These are phyloP conservation scores for Pythium biforme DNA, from an alignment of 352 stramenopile species.

Conservation along the genomic window DNA sequence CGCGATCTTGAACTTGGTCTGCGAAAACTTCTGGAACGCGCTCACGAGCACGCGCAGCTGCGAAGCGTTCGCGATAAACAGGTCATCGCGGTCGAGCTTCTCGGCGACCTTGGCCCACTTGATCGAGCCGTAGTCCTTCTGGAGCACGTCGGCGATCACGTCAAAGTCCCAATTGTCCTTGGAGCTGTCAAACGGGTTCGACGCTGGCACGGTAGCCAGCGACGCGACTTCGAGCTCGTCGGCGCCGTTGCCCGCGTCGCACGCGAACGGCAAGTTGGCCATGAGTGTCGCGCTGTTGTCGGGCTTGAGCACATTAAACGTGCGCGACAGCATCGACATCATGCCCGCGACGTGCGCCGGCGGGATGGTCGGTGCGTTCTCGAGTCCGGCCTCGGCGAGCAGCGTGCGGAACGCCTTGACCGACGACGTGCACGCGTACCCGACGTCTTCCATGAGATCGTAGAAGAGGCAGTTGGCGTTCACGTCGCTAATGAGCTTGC, in stretches of 20 bases:
- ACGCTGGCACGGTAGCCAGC: slow-evolving; percentile 27
- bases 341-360: slow-evolving; percentile 86
- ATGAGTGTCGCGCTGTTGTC: slow-evolving; percentile 76
- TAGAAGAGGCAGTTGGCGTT: slow-evolving; percentile 83
- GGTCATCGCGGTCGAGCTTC: slow-evolving; percentile 79
- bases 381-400: slow-evolving; percentile 76
- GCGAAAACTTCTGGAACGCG: slow-evolving; percentile 79
- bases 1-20: slow-evolving; percentile 76
- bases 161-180: slow-evolving; percentile 81
- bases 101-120: slow-evolving; percentile 86
- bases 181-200: slow-evolving; percentile 31
- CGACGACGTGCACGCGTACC: slow-evolving; percentile 80
- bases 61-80: slow-evolving; percentile 56
- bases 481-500: slow-evolving; percentile 80
- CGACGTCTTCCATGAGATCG: slow-evolving; percentile 90
- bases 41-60: slow-evolving; percentile 75
- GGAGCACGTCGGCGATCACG: slow-evolving; percentile 82
- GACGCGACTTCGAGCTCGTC: slow-evolving; percentile 27
- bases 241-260: slow-evolving; percentile 36
- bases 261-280: slow-evolving; percentile 79
- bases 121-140: slow-evolving; percentile 83
- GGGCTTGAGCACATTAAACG: slow-evolving; percentile 63
- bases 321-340: slow-evolving; percentile 85
- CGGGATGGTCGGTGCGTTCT: slow-evolving; percentile 79
- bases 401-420: slow-evolving; percentile 80